These are phyloP conservation scores for Gnomoniopsis smithogilvyi DNA, from an alignment of 2,329 filamentous ascomycete genomes.

Conservation along the genomic window DNA sequence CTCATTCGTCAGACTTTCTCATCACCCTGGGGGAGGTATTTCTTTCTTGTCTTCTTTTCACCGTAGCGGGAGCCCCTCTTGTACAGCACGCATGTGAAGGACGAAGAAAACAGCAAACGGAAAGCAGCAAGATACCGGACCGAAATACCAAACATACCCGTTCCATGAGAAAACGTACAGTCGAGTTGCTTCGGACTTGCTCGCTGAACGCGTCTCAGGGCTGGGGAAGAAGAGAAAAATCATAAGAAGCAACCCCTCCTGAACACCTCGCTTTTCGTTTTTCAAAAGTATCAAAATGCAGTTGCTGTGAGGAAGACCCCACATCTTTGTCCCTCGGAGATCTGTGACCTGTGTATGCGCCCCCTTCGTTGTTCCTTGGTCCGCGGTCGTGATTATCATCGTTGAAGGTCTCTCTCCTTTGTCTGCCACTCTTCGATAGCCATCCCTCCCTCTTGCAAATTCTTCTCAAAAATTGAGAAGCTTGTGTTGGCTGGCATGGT, in stretches of 20 bases:
- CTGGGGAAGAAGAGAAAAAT: neutral
- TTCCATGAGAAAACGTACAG: neutral
- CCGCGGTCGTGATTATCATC: slow-evolving; percentile 7
- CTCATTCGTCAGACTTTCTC: neutral
- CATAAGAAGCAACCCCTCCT: neutral
- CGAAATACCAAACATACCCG: neutral
- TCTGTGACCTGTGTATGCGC: neutral
- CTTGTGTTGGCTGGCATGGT: neutral
- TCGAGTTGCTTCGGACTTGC: neutral
- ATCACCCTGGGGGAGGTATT: neutral
- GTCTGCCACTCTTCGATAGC: neutral
- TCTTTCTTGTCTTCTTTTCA: slow-evolving; percentile 1
- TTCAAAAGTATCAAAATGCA: slow-evolving; percentile 14
- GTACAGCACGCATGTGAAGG: neutral
- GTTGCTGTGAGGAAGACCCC: neutral
- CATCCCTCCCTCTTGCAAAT: neutral
- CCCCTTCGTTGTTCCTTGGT: neutral
- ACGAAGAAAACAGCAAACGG: neutral
- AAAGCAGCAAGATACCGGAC: neutral
- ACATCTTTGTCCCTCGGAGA: neutral
- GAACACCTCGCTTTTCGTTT: slow-evolving; percentile 17
- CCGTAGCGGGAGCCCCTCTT: neutral
- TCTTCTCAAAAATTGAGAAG: neutral
- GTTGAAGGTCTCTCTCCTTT: neutral
- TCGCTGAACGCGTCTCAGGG: neutral